Conservation (phyloP, 2,329 filamentous ascomycete genomes). For the Epichloe amarillans region DNA sequence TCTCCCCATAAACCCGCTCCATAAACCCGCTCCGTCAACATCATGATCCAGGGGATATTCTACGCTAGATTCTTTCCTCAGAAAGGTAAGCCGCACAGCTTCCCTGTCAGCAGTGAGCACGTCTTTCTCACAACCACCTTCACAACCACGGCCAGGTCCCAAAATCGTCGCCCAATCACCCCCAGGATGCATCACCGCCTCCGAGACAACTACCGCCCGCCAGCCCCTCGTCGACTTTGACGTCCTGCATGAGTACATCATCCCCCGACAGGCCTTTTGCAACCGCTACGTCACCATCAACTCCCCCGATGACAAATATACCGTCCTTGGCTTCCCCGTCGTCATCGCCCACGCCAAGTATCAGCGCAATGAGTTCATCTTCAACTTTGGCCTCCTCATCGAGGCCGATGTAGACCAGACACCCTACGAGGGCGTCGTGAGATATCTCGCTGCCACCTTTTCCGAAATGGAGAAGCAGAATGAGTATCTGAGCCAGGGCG, state of each 20-base stretch:
- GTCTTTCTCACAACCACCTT: too few species aligned
- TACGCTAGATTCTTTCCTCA: slow-evolving; percentile 56
- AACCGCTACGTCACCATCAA: slow-evolving; percentile 77
- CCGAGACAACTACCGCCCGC: slow-evolving; percentile 18
- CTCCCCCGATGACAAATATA: slow-evolving; percentile 55
- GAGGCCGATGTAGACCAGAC: slow-evolving; percentile 53
- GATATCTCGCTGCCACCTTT: slow-evolving; percentile 74
- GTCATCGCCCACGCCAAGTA: slow-evolving; percentile 75
- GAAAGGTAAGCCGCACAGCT: slow-evolving; percentile 31
- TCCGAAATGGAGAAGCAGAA: slow-evolving; percentile 85
- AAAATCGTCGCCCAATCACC: slow-evolving; percentile 42
- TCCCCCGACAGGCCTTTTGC: slow-evolving; percentile 89
- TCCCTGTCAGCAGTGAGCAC: too few species aligned
- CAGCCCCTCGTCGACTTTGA: slow-evolving; percentile 70
- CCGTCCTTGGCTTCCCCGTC: slow-evolving; percentile 77
- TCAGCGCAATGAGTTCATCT: slow-evolving; percentile 90
- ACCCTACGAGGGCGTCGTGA: slow-evolving; percentile 72
- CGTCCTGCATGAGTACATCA: slow-evolving; percentile 80
- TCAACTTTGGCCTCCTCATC: slow-evolving; percentile 87
- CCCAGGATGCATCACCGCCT: slow-evolving; percentile 45
- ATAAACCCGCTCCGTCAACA: neutral
- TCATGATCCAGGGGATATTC: slow-evolving; percentile 58
- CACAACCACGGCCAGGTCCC: neutral
- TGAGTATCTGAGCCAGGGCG: slow-evolving; percentile 60
- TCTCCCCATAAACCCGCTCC: too few species aligned